phyloP scores from a whole-genome alignment of 1,284 basidiomycete species.

The Melampsora americana region DNA sequence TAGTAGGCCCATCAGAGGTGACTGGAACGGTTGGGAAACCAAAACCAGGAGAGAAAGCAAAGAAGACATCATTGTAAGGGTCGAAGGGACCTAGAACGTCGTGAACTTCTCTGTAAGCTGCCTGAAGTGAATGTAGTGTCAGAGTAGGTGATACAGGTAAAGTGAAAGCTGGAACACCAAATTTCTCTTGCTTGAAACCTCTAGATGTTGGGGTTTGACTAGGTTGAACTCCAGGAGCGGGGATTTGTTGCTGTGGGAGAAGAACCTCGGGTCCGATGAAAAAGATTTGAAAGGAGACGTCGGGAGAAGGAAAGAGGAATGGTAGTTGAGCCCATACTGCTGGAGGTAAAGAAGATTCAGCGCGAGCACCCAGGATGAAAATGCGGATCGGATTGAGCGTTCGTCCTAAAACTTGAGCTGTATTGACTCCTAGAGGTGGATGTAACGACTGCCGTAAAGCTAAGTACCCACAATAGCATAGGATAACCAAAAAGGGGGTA shows the following conservation, averaged over 20 bases:
- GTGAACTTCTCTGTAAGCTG: too few species aligned
- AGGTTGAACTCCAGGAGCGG: too few species aligned
- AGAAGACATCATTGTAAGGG: too few species aligned
- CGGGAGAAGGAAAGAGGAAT: slow-evolving; percentile 71
- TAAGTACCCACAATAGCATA: slow-evolving; percentile 51
- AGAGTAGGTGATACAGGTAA: too few species aligned
- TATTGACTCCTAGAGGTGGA: slow-evolving; percentile 70
- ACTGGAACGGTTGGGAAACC: slow-evolving; percentile 68
- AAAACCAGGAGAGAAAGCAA: too few species aligned
- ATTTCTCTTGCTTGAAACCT: too few species aligned
- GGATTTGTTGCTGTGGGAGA: too few species aligned
- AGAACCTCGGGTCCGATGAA: too few species aligned
- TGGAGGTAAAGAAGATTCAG: slow-evolving; percentile 90
- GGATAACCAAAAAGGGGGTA: too few species aligned
- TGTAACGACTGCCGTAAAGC: slow-evolving; percentile 86
- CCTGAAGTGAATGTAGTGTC: slow-evolving; percentile 25
- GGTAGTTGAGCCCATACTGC: slow-evolving; percentile 92
- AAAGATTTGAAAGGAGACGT: too few species aligned
- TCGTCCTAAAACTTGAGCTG: slow-evolving; percentile 59
- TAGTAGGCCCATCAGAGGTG: slow-evolving; percentile 57
- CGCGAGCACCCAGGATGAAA: slow-evolving; percentile 91
- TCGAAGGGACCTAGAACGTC: slow-evolving; percentile 68
- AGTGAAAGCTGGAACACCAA: too few species aligned
- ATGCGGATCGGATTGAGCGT: slow-evolving; percentile 78
- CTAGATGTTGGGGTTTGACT: too few species aligned